A percentile compares a stretch with the other conserved stretches of the same genome.
Evolutionary conservation across 2,329 filamentous ascomycete species (phyloP).

Genomic region (Penicillium griseofulvum): DNA sequence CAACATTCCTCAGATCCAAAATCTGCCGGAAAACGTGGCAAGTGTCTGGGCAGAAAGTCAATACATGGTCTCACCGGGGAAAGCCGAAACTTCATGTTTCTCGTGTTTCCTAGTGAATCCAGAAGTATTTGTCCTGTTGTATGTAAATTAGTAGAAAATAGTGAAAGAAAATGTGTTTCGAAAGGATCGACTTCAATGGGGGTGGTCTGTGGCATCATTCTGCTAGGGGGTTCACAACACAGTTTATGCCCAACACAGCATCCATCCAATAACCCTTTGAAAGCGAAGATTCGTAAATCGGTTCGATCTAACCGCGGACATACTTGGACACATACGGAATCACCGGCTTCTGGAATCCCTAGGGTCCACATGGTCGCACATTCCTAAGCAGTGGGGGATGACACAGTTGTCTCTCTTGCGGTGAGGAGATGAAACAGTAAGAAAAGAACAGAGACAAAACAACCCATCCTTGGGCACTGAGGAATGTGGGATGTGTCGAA

Average conservation of each 20-base stretch:
- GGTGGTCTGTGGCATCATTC: background rate
- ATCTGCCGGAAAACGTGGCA: constrained; percentile 7
- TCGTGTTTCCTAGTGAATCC: too few relatives aligned
- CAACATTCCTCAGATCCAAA: constrained; percentile 1
- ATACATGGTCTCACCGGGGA: background rate
- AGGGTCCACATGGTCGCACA: constrained; percentile 9
- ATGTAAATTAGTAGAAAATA: background rate
- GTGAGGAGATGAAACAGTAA: constrained; percentile 10
- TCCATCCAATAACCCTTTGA: background rate
- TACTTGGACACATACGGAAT: constrained; percentile 1
- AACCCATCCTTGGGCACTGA: background rate
- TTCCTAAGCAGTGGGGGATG: constrained; percentile 9
- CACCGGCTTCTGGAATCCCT: constrained; percentile 7
- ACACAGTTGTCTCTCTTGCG: constrained; percentile 6
- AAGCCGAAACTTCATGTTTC: too few relatives aligned
- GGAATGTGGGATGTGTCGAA: constrained; percentile 4
- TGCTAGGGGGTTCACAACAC: constrained; percentile 1
- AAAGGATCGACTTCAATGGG: too few relatives aligned
- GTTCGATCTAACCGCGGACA: background rate
- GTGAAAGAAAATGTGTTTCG: background rate
- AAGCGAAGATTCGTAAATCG: background rate
- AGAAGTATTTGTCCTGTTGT: background rate
- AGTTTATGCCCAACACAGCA: background rate
- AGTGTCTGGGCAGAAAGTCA: background rate
- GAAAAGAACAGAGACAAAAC: background rate